These are phyloP conservation scores for Diplotaxis tenuifolia DNA, from an alignment of 345 rosid genomes.

Conservation along the genomic window DNA sequence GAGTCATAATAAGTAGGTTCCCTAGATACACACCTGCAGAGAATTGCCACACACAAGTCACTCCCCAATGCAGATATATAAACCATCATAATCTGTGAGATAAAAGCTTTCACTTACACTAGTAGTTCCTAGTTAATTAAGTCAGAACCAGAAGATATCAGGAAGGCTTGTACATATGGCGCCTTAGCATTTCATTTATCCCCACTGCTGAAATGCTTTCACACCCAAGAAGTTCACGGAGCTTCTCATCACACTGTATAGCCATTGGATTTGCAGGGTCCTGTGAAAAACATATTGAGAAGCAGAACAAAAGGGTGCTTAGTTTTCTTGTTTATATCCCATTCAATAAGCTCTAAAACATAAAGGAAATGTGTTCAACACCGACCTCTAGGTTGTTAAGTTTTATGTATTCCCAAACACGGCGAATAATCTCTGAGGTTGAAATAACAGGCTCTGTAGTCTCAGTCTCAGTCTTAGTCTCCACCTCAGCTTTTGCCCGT, in stretches of 20 bases:
- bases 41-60: conserved; percentile 4
- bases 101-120: conserved; percentile 23
- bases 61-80: not conserved
- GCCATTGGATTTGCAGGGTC: conserved; percentile 77
- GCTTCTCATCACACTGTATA: conserved; percentile 74
- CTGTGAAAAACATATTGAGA: conserved; percentile 38
- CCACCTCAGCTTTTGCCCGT: conserved; percentile 60
- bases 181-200: conserved; percentile 68
- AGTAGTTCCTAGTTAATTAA: conserved; percentile 39
- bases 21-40: conserved; percentile 51
- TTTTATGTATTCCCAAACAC: conserved; percentile 81
- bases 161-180: conserved; percentile 63
- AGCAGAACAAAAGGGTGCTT: not conserved
- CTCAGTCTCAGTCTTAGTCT: conserved; percentile 50
- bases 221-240: conserved; percentile 76
- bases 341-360: not conserved
- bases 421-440: conserved; percentile 51
- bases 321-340: not conserved
- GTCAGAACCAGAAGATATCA: conserved; percentile 46
- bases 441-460: conserved; percentile 46
- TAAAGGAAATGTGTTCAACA: not conserved
- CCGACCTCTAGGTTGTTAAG: conserved; percentile 70
- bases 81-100: not conserved
- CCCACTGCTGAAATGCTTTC: conserved; percentile 89
- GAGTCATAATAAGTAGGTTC: conserved; percentile 35